Evolutionary conservation across 345 rosid genomes (phyloP).

Genomic region (Populus deltoides): DNA sequence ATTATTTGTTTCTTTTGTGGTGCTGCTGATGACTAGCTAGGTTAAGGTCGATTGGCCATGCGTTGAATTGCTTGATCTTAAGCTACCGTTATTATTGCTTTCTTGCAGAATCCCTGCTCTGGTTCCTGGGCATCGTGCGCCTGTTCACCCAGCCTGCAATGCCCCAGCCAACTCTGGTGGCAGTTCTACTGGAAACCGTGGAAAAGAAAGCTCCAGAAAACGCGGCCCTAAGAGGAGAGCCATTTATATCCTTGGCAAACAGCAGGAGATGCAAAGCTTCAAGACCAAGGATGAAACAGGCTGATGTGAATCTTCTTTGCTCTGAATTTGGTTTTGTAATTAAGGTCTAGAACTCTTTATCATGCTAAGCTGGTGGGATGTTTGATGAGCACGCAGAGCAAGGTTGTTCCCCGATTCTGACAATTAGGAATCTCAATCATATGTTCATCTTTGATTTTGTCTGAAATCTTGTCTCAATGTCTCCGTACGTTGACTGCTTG

Average conservation of each 20-base stretch:
- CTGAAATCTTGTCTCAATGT: no score
- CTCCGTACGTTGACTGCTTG: no score
- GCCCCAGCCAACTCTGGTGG: slow-evolving; percentile 36
- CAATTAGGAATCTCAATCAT: no score
- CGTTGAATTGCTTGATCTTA: no score
- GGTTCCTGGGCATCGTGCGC: slow-evolving; percentile 87
- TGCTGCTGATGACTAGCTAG: no score
- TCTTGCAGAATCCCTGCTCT: slow-evolving; percentile 27
- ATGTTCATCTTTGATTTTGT: no score
- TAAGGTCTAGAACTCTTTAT: not conserved
- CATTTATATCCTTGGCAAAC: slow-evolving; percentile 6
- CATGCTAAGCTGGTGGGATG: not conserved
- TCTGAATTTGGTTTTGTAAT: not conserved
- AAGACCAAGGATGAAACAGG: slow-evolving; percentile 54
- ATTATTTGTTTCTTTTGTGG: no score
- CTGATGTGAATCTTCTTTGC: not conserved
- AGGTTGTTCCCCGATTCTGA: no score
- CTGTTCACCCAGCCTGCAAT: slow-evolving; percentile 44
- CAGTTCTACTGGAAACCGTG: slow-evolving; percentile 30
- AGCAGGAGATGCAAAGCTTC: slow-evolving; percentile 70
- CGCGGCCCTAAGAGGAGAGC: slow-evolving; percentile 49
- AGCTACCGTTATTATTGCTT: no score
- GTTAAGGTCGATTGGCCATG: no score
- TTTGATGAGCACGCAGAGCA: no score
- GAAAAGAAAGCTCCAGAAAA: slow-evolving; percentile 41